A percentile compares a stretch with the other conserved stretches of the same genome.
phyloP scores from a whole-genome alignment of 2,329 filamentous ascomycete species.

The Akanthomyces muscarius region DNA sequence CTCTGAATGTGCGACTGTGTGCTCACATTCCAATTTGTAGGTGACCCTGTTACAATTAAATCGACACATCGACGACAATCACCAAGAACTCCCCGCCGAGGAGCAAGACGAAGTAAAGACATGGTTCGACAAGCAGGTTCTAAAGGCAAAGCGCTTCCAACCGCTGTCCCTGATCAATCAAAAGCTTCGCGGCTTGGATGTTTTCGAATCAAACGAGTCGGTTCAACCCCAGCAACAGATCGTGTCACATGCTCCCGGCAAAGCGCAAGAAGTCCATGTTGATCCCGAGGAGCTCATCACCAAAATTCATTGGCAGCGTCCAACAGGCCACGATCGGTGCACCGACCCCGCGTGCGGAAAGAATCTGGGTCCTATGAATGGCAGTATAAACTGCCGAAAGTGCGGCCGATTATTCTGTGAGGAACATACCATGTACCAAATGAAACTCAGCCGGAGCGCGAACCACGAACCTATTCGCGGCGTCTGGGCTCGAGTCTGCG shows the following conservation, averaged over 20 bases:
- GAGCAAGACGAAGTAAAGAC: constrained; percentile 94
- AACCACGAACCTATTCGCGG: constrained; percentile 86
- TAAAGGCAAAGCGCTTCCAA: constrained; percentile 90
- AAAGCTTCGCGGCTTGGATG: constrained; percentile 86
- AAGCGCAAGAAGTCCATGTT: constrained; percentile 40
- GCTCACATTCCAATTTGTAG: constrained; percentile 39
- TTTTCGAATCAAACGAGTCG: constrained; percentile 88
- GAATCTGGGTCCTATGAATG: constrained; percentile 71
- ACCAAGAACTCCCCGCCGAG: constrained; percentile 82
- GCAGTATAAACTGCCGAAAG: constrained; percentile 87
- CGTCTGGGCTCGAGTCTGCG: constrained; percentile 91
- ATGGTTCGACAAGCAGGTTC: constrained; percentile 93
- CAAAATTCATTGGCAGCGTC: constrained; percentile 81
- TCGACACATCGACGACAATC: constrained; percentile 76
- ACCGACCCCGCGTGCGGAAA: constrained; percentile 84
- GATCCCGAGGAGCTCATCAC: constrained; percentile 92
- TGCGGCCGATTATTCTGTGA: constrained; percentile 95
- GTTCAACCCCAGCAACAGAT: constrained; percentile 33
- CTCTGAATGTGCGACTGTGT: neutral
- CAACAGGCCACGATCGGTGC: constrained; percentile 71
- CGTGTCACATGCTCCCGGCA: constrained; percentile 33
- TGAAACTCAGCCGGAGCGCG: constrained; percentile 89
- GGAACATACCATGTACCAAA: constrained; percentile 98
- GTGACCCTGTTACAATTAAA: constrained; percentile 91
- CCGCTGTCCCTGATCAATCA: constrained; percentile 88